Conservation (phyloP, 257 asterid genomes). For the Cruciata laevipes region DNA sequence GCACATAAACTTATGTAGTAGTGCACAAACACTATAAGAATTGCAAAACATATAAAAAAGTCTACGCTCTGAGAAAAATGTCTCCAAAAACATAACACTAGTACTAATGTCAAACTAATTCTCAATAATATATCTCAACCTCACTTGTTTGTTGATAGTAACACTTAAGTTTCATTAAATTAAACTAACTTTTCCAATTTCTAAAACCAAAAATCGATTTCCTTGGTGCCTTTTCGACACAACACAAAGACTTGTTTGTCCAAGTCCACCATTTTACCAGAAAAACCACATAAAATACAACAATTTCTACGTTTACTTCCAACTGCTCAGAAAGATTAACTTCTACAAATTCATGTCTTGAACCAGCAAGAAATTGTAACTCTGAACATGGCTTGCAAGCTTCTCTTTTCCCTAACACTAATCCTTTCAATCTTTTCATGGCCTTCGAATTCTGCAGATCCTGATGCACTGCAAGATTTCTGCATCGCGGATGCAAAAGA, state of each 20-base stretch:
- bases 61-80: too few relatives aligned
- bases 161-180: background rate
- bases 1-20: too few relatives aligned
- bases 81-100: background rate
- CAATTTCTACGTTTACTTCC: background rate
- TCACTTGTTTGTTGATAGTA: background rate
- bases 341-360: background rate
- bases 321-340: background rate
- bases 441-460: slow-evolving; percentile 37
- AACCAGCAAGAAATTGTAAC: background rate
- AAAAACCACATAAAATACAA: background rate
- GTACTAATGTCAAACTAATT: background rate
- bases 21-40: too few relatives aligned
- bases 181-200: background rate
- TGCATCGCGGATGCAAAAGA: slow-evolving; percentile 36
- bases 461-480: slow-evolving; percentile 54
- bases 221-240: background rate
- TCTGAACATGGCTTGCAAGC: background rate
- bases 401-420: background rate
- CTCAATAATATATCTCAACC: background rate
- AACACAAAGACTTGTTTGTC: background rate
- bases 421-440: background rate
- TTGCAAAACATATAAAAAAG: too few relatives aligned
- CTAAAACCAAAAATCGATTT: background rate
- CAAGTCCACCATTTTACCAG: background rate